These are phyloP conservation scores for Solanum ahanhuiri DNA, from an alignment of 257 asterid genomes.

Conservation along the genomic window DNA sequence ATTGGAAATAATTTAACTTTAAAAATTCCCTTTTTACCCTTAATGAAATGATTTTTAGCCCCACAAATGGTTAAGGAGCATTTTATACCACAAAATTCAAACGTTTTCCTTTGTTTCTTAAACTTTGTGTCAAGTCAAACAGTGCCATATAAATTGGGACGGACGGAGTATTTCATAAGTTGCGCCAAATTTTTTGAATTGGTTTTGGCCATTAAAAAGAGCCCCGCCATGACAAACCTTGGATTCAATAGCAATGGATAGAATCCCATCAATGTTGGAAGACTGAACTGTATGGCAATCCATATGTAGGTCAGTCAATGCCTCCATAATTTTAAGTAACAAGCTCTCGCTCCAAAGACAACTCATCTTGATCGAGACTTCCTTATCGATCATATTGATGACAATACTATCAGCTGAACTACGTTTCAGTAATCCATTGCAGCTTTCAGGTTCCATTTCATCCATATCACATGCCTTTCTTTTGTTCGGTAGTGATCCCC, in stretches of 20 bases:
- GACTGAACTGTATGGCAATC: slow-evolving; percentile 53
- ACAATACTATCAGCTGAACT: slow-evolving; percentile 28
- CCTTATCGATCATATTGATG: slow-evolving; percentile 37
- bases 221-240: slow-evolving; percentile 38
- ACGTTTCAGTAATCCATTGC: slow-evolving; percentile 18
- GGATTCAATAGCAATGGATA: slow-evolving; percentile 47
- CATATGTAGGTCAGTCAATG: slow-evolving; percentile 34
- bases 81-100: background rate
- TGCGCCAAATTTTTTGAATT: background rate
- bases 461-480: slow-evolving; percentile 45
- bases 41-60: background rate
- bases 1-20: background rate
- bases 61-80: background rate
- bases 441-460: slow-evolving; percentile 21
- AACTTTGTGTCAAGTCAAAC: background rate
- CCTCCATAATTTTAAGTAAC: slow-evolving; percentile 49
- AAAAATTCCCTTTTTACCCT: background rate
- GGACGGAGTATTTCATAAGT: background rate
- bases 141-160: background rate
- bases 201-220: background rate
- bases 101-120: background rate
- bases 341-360: slow-evolving; percentile 53
- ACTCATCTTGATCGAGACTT: slow-evolving; percentile 44
- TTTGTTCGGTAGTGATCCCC: slow-evolving; percentile 35
- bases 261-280: slow-evolving; percentile 51